Base-by-base conservation (phyloP, 192 early-diverging fungal genomes). In the Umbelopsis sp. region DNA sequence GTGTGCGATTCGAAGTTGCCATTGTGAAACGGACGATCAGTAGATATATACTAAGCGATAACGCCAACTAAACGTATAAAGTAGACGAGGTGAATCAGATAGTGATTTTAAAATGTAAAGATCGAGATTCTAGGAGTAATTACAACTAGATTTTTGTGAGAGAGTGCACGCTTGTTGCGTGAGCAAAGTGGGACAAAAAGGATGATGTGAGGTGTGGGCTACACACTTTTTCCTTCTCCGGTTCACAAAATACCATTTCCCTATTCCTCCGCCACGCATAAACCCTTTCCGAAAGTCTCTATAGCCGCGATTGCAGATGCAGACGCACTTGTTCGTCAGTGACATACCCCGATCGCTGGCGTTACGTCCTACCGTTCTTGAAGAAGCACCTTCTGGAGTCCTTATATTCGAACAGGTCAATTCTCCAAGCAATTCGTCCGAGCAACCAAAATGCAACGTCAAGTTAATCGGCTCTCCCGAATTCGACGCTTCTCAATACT, bases 301-400 rank as follows among this genome's bases (percentile, higher is more conserved):
- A 53, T 34, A 29, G 31, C 16, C 56, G 56, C 56, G 56, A 62
- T 62, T 26, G 56, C 29, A 62, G 26, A 81, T 81, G 79, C 69
- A 81, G 68, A 71, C 75, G 14, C 74, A 76, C 68, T 66, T 81
- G 29, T 50, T 81, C 26, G 74, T 88, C 36, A 75, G 84, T 38
- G 79, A 81, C 34, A 73, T 77, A 26, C 89, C 89, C 41, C 79
- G 89, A 65, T 82, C 86, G 36, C 71, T 90, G n/a, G 87, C 87
- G 38, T 81, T 90, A n/a, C 82, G 86, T 16, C 89, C 89, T 12
- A 80, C 79, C 26, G 80, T 74, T 29, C 32, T 80, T n/a, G 80
- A 74, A 36, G 76, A 71, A 31, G 70, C 67, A 51, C 73, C 73
- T 50, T 77, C 79, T 7, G 71, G 71, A 16, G 76, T 79, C 11